Conservation (phyloP, 192 early-diverging fungal species). For the Podila epicladia region DNA sequence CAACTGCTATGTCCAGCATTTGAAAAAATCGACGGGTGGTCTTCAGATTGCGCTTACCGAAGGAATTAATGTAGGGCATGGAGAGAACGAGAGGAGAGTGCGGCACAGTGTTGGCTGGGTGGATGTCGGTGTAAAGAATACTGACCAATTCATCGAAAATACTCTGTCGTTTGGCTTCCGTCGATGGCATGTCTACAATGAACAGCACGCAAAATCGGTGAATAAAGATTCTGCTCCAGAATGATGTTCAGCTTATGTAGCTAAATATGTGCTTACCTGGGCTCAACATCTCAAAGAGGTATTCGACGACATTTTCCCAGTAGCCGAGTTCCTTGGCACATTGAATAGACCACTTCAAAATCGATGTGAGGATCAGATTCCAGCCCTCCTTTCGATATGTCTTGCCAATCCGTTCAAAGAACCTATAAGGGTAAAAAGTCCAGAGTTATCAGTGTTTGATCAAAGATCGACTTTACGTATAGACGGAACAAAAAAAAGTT, state of each 20-base stretch:
- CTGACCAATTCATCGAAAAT: conserved; percentile 39
- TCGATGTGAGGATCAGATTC: conserved; percentile 73
- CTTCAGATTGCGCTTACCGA: conserved; percentile 54
- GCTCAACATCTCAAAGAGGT: conserved; percentile 76
- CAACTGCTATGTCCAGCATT: conserved; percentile 7
- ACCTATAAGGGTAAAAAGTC: conserved; percentile 44
- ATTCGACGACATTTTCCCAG: conserved; percentile 71
- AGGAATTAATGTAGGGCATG: conserved; percentile 76
- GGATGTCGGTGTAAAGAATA: conserved; percentile 26
- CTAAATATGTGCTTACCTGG: conserved; percentile 30
- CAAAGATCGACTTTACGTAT: not conserved
- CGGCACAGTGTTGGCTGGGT: conserved; percentile 20
- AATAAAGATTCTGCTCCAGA: not conserved
- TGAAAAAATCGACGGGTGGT: conserved; percentile 4
- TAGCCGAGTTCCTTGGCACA: conserved; percentile 77
- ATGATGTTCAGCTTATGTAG: not conserved
- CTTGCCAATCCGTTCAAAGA: conserved; percentile 89
- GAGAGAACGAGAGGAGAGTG: conserved; percentile 44
- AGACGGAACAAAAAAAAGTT: not conserved
- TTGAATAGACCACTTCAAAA: conserved; percentile 68
- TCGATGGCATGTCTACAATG: conserved; percentile 54
- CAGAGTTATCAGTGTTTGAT: not conserved
- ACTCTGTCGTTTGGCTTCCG: conserved; percentile 26
- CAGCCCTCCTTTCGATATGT: conserved; percentile 91
- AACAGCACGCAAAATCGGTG: conserved; percentile 26